phyloP scores from a whole-genome alignment of 441 rosid species.

The Erysimum cheiri region DNA sequence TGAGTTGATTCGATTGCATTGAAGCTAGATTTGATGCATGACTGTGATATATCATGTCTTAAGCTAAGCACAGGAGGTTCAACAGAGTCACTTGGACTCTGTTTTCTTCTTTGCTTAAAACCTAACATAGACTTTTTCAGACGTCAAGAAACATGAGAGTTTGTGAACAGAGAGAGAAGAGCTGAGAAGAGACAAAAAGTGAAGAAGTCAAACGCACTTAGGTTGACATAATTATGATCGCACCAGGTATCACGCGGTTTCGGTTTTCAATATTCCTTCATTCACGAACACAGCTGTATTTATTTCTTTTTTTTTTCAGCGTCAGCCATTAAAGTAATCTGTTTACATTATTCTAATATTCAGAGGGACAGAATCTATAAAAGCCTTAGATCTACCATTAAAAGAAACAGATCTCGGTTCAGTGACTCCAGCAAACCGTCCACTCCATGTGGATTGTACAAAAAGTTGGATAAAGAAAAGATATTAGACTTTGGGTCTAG shows the following conservation, averaged over 20 bases:
- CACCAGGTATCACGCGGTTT: slow-evolving; percentile 43
- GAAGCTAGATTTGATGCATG: slow-evolving; percentile 18
- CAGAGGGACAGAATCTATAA: slow-evolving; percentile 30
- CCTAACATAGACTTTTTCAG: not conserved
- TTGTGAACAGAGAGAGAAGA: slow-evolving; percentile 28
- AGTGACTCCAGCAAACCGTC: slow-evolving; percentile 43
- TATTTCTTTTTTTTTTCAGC: slow-evolving; percentile 8
- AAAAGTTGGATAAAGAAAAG: slow-evolving; percentile 32
- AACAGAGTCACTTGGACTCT: slow-evolving; percentile 4
- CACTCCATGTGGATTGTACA: slow-evolving; percentile 49
- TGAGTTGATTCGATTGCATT: slow-evolving; percentile 17
- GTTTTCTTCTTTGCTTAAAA: slow-evolving; percentile 10
- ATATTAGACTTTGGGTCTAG: slow-evolving; percentile 42
- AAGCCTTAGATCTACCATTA: slow-evolving; percentile 56
- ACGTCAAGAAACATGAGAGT: slow-evolving; percentile 28
- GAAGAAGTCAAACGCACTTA: slow-evolving; percentile 34
- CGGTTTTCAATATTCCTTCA: slow-evolving; percentile 34
- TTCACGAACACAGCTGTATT: slow-evolving; percentile 41
- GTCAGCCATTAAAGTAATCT: slow-evolving; percentile 33
- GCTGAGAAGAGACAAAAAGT: slow-evolving; percentile 33
- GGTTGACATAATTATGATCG: slow-evolving; percentile 37
- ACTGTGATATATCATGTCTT: slow-evolving; percentile 1
- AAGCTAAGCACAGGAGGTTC: slow-evolving; percentile 15
- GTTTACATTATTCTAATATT: slow-evolving; percentile 36
- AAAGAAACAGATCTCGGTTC: slow-evolving; percentile 42